Percentiles rank a stretch among this genome's conserved stretches.
phyloP scores from a whole-genome alignment of 495 filamentous ascomycete genomes.

The Penicillium tannophilum region DNA sequence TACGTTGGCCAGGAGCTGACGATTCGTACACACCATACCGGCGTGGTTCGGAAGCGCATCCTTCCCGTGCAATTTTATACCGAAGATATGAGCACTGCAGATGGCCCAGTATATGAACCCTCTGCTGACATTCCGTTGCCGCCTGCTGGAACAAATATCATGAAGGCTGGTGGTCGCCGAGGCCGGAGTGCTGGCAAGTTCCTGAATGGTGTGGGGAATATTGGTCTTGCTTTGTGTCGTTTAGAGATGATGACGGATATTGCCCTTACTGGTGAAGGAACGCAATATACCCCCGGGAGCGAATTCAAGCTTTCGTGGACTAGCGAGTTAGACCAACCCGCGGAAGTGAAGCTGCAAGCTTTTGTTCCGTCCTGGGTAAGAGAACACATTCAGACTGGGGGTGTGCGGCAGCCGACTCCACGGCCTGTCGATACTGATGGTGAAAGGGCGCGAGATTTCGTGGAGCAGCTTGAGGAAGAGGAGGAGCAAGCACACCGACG shows the following conservation, averaged over 20 bases:
- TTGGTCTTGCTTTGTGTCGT: conserved; percentile 86
- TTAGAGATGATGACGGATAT: conserved; percentile 88
- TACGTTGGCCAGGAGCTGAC: conserved; percentile 97
- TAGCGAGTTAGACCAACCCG: conserved; percentile 33
- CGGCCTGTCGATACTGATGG: conserved; percentile 28
- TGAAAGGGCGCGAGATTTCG: conserved; percentile 38
- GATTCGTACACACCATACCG: conserved; percentile 89
- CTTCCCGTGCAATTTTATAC: conserved; percentile 79
- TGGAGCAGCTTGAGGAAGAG: conserved; percentile 45
- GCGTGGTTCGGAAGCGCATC: conserved; percentile 89
- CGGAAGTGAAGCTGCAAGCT: conserved; percentile 71
- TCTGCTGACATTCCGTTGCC: conserved; percentile 34
- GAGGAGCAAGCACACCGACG: conserved; percentile 41
- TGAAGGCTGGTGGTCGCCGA: conserved; percentile 48
- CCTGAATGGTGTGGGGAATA: conserved; percentile 73
- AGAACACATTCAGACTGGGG: conserved; percentile 39
- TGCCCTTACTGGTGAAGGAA: conserved; percentile 61
- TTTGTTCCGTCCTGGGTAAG: conserved; percentile 82
- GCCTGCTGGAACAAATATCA: conserved; percentile 44
- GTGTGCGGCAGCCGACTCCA: conserved; percentile 26
- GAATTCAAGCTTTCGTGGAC: conserved; percentile 58
- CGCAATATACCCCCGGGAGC: conserved; percentile 50
- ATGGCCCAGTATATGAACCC: conserved; percentile 54
- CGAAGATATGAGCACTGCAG: conserved; percentile 36
- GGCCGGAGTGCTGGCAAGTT: conserved; percentile 77